Evolutionary conservation across 2,329 filamentous ascomycete genomes (phyloP).

Genomic region (Lasiodiplodia hormozganensis): DNA sequence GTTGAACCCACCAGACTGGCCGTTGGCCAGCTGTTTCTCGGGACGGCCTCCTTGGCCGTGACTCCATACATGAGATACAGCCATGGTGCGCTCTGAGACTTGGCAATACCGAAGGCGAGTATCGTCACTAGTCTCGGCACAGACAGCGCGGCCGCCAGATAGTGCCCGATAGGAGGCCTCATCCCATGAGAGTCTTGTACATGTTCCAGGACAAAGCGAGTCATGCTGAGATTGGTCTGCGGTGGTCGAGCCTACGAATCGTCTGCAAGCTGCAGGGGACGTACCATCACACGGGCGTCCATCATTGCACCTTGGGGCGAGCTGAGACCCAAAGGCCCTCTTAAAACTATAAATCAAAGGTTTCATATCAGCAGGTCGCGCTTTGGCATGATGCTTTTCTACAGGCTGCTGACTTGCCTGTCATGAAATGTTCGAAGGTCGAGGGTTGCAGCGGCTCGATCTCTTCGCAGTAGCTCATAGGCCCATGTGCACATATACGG

Average conservation of each 20-base stretch:
- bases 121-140: background rate
- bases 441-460: too few species aligned
- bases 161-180: background rate
- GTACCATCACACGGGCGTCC: background rate
- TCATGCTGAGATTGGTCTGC: background rate
- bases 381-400: too few species aligned
- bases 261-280: background rate
- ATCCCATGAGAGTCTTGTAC: background rate
- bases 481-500: too few species aligned
- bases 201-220: background rate
- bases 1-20: background rate
- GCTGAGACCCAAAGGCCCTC: too few species aligned
- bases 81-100: background rate
- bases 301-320: too few species aligned
- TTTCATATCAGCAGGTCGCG: too few species aligned
- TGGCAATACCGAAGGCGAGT: background rate
- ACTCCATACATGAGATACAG: background rate
- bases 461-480: too few species aligned
- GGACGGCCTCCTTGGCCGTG: background rate
- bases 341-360: too few species aligned
- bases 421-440: too few species aligned
- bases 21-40: background rate
- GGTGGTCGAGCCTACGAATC: background rate
- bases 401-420: too few species aligned
- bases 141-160: background rate